Percentiles rank a stretch among this genome's conserved stretches.
These are phyloP conservation scores for Colletotrichum echinochloae DNA, from an alignment of 2,329 filamentous ascomycete genomes.

Conservation along the genomic window DNA sequence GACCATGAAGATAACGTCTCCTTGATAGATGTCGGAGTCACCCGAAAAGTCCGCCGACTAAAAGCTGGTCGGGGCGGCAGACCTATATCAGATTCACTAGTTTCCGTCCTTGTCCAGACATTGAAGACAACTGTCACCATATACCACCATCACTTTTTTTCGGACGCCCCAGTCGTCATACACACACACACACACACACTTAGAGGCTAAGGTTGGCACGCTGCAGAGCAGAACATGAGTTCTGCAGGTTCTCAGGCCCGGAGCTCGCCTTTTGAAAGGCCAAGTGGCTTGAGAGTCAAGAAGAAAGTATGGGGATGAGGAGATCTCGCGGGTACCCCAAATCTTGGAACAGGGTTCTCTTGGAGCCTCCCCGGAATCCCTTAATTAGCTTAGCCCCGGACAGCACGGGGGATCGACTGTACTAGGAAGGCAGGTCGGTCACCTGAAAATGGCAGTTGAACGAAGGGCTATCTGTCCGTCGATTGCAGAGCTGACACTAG, in stretches of 20 bases:
- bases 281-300: constrained; percentile 11
- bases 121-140: not conserved
- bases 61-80: not conserved
- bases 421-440: constrained; percentile 26
- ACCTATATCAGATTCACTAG: not conserved
- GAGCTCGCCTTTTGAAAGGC: constrained; percentile 19
- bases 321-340: constrained; percentile 36
- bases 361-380: constrained; percentile 29
- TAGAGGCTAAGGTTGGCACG: not conserved
- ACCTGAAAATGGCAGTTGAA: constrained; percentile 31
- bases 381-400: constrained; percentile 31
- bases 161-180: not conserved
- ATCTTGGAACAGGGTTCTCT: constrained; percentile 29
- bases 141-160: constrained; percentile 13
- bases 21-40: not conserved
- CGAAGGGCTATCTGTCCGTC: not conserved
- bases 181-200: not conserved
- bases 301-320: constrained; percentile 19
- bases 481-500: constrained; percentile 16
- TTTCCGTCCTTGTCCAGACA: not conserved
- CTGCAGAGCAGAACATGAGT: not conserved
- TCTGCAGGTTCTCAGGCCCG: constrained; percentile 1
- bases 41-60: not conserved
- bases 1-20: not conserved
- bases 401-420: constrained; percentile 25